phyloP scores from a whole-genome alignment of 2,329 filamentous ascomycete species.

The Penicillium corylophilum region DNA sequence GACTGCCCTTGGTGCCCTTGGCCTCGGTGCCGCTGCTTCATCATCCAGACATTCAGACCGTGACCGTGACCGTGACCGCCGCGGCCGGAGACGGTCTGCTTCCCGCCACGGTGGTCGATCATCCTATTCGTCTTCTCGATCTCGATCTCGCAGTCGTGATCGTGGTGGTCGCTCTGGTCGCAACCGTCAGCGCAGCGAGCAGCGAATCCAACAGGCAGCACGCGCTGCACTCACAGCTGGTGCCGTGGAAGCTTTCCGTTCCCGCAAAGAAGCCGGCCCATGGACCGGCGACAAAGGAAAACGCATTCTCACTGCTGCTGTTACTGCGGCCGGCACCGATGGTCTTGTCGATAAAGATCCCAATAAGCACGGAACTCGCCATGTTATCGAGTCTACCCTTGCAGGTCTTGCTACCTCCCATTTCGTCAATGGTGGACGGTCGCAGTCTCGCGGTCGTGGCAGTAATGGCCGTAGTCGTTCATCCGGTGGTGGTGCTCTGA shows the following conservation, averaged over 20 bases:
- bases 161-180: slow-evolving; percentile 41
- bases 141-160: slow-evolving; percentile 52
- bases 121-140: slow-evolving; percentile 39
- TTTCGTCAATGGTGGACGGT: slow-evolving; percentile 77
- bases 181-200: slow-evolving; percentile 51
- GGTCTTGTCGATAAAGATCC: slow-evolving; percentile 67
- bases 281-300: slow-evolving; percentile 93
- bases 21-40: slow-evolving; percentile 53
- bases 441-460: slow-evolving; percentile 67
- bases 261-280: slow-evolving; percentile 81
- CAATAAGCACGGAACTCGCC: slow-evolving; percentile 73
- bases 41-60: slow-evolving; percentile 48
- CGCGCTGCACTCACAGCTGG: slow-evolving; percentile 88
- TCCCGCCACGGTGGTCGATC: slow-evolving; percentile 35
- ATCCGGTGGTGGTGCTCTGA: slow-evolving; percentile 48
- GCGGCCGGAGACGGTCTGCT: slow-evolving; percentile 37
- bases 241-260: slow-evolving; percentile 86
- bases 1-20: slow-evolving; percentile 55
- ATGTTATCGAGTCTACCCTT: slow-evolving; percentile 81
- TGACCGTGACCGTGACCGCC: slow-evolving; percentile 50
- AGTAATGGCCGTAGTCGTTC: slow-evolving; percentile 44
- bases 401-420: slow-evolving; percentile 85
- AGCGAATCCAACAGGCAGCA: slow-evolving; percentile 78
- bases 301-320: slow-evolving; percentile 82
- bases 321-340: slow-evolving; percentile 83